Evolutionary conservation across 345 rosid species (phyloP).

Genomic region (Ceriops decandra): DNA sequence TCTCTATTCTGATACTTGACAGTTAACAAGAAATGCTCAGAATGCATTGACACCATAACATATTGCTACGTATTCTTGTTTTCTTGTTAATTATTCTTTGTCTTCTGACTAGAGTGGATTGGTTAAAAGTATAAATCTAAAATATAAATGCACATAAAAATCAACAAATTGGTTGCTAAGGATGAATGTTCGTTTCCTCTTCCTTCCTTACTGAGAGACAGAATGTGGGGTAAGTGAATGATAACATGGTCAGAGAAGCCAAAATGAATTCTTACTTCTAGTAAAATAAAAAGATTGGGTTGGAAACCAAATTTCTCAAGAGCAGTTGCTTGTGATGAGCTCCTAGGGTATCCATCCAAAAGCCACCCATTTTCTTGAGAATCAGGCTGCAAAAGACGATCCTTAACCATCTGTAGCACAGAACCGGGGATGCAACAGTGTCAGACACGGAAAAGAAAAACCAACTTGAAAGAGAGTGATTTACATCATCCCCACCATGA

Average conservation of each 20-base stretch:
- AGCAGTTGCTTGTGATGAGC: conserved; percentile 82
- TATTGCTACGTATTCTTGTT: neutral
- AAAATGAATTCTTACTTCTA: conserved; percentile 53
- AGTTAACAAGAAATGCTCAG: too few relatives aligned
- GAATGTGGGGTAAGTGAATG: neutral
- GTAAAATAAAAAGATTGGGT: conserved; percentile 82
- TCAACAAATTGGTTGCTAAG: neutral
- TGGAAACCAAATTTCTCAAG: conserved; percentile 56
- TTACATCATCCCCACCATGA: conserved; percentile 37
- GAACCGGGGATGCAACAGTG: conserved; percentile 19
- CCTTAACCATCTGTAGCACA: conserved; percentile 72
- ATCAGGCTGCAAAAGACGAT: conserved; percentile 65
- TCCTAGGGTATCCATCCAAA: conserved; percentile 95
- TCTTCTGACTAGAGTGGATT: neutral
- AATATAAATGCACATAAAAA: neutral
- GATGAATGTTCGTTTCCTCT: neutral
- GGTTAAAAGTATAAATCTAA: neutral
- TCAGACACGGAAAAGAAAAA: neutral
- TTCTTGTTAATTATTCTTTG: neutral
- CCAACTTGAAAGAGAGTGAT: neutral
- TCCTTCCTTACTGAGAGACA: neutral
- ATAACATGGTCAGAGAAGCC: neutral
- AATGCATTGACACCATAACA: neutral
- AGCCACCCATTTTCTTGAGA: conserved; percentile 86
- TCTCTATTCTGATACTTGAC: too few relatives aligned